Evolutionary conservation across 2,329 filamentous ascomycete species (phyloP).

Genomic region (Knoxdaviesia proteae): DNA sequence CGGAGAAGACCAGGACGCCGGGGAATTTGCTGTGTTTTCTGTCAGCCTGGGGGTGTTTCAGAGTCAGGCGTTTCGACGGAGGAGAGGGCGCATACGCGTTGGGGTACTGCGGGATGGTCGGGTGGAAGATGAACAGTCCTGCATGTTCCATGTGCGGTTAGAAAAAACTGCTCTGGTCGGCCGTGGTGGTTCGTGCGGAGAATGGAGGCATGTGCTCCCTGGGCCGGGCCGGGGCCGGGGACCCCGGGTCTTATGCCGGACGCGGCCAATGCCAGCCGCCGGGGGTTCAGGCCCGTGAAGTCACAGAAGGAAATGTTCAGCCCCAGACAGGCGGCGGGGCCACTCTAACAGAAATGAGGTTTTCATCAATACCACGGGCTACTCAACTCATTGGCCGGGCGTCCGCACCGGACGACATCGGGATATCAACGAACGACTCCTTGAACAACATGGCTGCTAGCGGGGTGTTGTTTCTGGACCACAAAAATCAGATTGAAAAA

Average conservation of each 20-base stretch:
- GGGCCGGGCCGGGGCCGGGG: too few species aligned
- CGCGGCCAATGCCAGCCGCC: too few species aligned
- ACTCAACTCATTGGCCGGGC: neutral
- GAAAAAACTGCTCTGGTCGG: neutral
- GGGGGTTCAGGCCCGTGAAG: too few species aligned
- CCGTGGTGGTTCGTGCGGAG: too few species aligned
- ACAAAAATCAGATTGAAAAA: too few species aligned
- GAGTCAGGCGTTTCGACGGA: neutral
- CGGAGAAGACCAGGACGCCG: conserved; percentile 72
- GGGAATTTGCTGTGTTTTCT: conserved; percentile 41
- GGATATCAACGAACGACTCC: conserved; percentile 29
- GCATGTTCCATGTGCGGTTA: conserved; percentile 6
- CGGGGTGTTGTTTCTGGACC: neutral
- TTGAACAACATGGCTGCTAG: conserved; percentile 27
- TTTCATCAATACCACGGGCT: neutral
- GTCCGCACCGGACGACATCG: conserved; percentile 11
- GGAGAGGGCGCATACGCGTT: conserved; percentile 40
- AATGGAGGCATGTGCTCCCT: too few species aligned
- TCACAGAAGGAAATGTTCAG: too few species aligned
- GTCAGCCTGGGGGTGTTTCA: neutral
- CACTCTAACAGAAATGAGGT: neutral
- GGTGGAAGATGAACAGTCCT: conserved; percentile 85
- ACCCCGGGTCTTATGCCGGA: too few species aligned
- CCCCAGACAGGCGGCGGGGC: conserved; percentile 1
- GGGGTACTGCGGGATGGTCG: conserved; percentile 64